Conservation (phyloP, 768 basidiomycete genomes). For the Pleurotus giganteus region DNA sequence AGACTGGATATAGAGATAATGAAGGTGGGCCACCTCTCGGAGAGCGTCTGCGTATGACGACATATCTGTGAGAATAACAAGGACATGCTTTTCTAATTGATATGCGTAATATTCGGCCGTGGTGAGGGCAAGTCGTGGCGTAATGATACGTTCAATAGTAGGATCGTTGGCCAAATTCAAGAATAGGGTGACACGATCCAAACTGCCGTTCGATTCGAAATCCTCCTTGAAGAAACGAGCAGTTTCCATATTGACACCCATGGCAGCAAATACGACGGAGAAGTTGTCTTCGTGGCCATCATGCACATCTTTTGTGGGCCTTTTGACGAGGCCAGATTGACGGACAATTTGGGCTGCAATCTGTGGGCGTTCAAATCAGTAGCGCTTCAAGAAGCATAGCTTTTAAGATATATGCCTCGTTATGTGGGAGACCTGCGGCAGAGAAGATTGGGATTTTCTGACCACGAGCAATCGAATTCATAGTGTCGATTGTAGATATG, state of each 20-base stretch:
- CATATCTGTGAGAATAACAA: constrained; percentile 99
- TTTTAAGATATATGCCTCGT: constrained; percentile 60
- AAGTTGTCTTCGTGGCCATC: constrained; percentile 99
- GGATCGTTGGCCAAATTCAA: constrained; percentile 98
- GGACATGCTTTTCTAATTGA: constrained; percentile 98
- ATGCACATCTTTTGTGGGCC: constrained; percentile 95
- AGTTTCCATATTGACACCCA: constrained; percentile 99
- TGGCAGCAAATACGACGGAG: constrained; percentile 98
- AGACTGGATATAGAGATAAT: constrained; percentile 17
- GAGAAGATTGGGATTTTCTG: constrained; percentile 99
- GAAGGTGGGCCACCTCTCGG: constrained; percentile 66
- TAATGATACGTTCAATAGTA: constrained; percentile 99
- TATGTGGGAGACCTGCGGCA: constrained; percentile 97
- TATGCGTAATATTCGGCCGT: constrained; percentile 99
- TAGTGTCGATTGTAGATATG: constrained; percentile 96
- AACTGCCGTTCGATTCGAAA: constrained; percentile 97
- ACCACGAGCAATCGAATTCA: constrained; percentile 99
- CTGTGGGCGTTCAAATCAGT: constrained; percentile 36
- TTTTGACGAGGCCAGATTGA: constrained; percentile 95
- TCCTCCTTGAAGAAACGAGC: constrained; percentile 99
- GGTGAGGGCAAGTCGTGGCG: constrained; percentile 94
- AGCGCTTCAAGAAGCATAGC: not conserved
- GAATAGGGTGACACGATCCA: constrained; percentile 97
- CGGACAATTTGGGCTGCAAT: constrained; percentile 99
- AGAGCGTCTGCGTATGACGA: constrained; percentile 96